phyloP scores from a whole-genome alignment of 1,284 basidiomycete genomes.

The Pterulicium gracile region DNA sequence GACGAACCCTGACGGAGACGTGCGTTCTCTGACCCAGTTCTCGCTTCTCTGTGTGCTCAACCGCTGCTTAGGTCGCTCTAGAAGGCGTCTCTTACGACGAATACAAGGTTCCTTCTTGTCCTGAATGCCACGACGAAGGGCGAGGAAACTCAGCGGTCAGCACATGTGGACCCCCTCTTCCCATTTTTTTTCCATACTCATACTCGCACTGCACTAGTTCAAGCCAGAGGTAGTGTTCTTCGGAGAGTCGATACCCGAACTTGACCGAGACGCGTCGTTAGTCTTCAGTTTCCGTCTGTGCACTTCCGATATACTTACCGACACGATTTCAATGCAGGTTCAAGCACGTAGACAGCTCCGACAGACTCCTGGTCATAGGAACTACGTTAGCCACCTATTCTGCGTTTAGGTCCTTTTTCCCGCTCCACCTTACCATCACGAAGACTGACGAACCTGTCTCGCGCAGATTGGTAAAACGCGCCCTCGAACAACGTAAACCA shows the following conservation, averaged over 20 bases:
- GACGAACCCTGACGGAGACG: constrained; percentile 91
- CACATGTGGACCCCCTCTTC: no score
- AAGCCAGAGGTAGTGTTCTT: constrained; percentile 87
- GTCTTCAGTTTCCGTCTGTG: constrained; percentile 17
- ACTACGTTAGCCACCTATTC: constrained; percentile 90
- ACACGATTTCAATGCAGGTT: constrained; percentile 30
- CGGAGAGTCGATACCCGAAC: constrained; percentile 67
- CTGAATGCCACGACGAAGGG: constrained; percentile 45
- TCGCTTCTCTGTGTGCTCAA: background rate
- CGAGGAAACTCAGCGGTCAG: constrained; percentile 43
- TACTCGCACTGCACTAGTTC: constrained; percentile 29
- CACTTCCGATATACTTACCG: constrained; percentile 3
- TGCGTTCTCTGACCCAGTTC: constrained; percentile 16
- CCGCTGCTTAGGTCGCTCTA: constrained; percentile 53
- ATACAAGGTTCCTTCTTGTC: constrained; percentile 74
- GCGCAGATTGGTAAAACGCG: constrained; percentile 67
- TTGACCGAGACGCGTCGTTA: constrained; percentile 63
- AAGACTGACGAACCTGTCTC: background rate
- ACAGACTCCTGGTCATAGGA: constrained; percentile 71
- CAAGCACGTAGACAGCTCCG: constrained; percentile 45
- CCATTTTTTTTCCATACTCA: no score
- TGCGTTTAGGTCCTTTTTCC: constrained; percentile 55
- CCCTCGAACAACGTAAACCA: constrained; percentile 63
- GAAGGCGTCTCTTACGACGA: constrained; percentile 66
- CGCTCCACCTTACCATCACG: constrained; percentile 4